Evolutionary conservation across 2,329 filamentous ascomycete genomes (phyloP).

Genomic region (Cadophora luteo-olivacea): DNA sequence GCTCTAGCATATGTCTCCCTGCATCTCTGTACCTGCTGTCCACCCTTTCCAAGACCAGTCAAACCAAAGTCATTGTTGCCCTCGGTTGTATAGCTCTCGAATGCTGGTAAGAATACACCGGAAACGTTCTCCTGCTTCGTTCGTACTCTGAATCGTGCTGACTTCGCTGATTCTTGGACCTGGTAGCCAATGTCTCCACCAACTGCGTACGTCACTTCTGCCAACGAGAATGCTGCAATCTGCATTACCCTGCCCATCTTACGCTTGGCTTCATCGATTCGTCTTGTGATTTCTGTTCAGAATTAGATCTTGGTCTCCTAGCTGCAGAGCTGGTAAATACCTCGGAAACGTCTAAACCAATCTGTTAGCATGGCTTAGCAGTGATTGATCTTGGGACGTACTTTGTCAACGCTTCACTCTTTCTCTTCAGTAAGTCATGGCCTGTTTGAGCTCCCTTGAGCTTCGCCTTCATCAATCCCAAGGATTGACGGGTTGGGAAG

Average conservation of each 20-base stretch:
- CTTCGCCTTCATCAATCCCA: constrained; percentile 97
- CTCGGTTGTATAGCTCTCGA: constrained; percentile 89
- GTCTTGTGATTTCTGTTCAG: constrained; percentile 86
- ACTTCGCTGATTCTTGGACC: constrained; percentile 93
- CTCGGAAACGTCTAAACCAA: constrained; percentile 78
- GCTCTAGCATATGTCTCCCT: constrained; percentile 95
- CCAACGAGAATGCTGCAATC: constrained; percentile 95
- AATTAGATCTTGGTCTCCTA: constrained; percentile 19
- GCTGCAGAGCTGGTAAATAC: constrained; percentile 55
- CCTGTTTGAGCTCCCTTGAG: constrained; percentile 92
- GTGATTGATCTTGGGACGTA: constrained; percentile 51
- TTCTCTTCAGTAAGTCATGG: constrained; percentile 94
- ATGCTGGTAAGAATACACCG: constrained; percentile 90
- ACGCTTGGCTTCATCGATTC: constrained; percentile 98
- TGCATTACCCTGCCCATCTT: constrained; percentile 99
- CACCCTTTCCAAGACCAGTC: constrained; percentile 94
- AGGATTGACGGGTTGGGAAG: constrained; percentile 95
- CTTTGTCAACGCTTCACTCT: constrained; percentile 98
- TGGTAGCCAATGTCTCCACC: constrained; percentile 96
- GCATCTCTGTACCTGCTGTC: constrained; percentile 94
- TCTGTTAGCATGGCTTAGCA: constrained; percentile 34
- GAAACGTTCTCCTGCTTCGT: constrained; percentile 99
- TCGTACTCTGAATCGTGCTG: constrained; percentile 88
- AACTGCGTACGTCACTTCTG: constrained; percentile 96
- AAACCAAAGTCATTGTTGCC: constrained; percentile 95